A percentile compares a stretch with the other conserved stretches of the same genome.
Evolutionary conservation across 768 basidiomycete genomes (phyloP).

Genomic region (Daedalea quercina): DNA sequence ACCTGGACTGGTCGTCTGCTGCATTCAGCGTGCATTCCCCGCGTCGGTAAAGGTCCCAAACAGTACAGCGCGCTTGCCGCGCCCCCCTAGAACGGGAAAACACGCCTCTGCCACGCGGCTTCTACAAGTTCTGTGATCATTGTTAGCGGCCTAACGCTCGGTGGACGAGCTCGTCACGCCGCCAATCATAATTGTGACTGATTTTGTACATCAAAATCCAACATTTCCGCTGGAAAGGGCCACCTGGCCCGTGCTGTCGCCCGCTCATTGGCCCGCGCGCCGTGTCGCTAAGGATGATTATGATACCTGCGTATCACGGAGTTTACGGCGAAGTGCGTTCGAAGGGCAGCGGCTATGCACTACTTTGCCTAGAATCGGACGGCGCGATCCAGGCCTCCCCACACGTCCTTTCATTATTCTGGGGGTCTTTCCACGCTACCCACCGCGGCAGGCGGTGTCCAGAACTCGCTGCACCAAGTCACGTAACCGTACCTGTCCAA

Average conservation of each 20-base stretch:
- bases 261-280: slow-evolving; percentile 11
- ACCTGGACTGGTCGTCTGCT: not conserved
- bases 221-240: slow-evolving; percentile 9
- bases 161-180: slow-evolving; percentile 5
- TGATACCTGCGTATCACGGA: slow-evolving; percentile 13
- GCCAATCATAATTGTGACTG: slow-evolving; percentile 22
- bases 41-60: not conserved
- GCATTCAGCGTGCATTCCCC: not conserved
- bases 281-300: slow-evolving; percentile 6
- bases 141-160: slow-evolving; percentile 13
- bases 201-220: slow-evolving; percentile 19
- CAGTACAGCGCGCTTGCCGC: slow-evolving; percentile 11
- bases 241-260: slow-evolving; percentile 7
- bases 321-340: slow-evolving; percentile 5
- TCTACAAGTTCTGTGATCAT: slow-evolving; percentile 19
- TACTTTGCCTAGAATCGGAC: not conserved
- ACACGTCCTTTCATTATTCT: slow-evolving; percentile 1
- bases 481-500: not conserved
- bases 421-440: not conserved
- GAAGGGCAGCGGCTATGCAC: not conserved
- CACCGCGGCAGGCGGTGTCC: not conserved
- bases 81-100: slow-evolving; percentile 24
- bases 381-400: slow-evolving; percentile 1
- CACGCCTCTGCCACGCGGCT: slow-evolving; percentile 30
- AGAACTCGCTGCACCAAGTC: not conserved